phyloP scores from a whole-genome alignment of 2,329 filamentous ascomycete genomes.

The Arthrobotrys conoides region DNA sequence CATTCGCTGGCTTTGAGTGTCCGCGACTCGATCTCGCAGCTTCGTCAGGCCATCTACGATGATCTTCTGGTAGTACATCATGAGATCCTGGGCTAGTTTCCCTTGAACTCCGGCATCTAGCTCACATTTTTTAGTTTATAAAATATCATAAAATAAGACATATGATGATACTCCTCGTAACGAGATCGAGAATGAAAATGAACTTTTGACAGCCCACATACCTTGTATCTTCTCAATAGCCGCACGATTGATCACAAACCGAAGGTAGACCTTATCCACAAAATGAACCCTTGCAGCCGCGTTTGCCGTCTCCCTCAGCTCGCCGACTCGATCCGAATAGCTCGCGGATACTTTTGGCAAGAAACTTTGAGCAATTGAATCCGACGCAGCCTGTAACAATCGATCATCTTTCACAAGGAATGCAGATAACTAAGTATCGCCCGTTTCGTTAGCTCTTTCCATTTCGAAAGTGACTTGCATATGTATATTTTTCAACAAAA shows the following conservation, averaged over 20 bases:
- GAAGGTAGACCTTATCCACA: conserved; percentile 49
- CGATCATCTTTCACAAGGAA: conserved; percentile 19
- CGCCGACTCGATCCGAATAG: conserved; percentile 33
- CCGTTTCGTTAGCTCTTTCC: background rate
- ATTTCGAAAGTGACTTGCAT: background rate
- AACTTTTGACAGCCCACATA: background rate
- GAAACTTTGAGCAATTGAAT: conserved; percentile 38
- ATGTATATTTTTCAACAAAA: background rate
- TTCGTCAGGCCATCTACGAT: conserved; percentile 44
- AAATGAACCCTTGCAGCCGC: conserved; percentile 34
- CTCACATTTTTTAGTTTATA: conserved; percentile 18
- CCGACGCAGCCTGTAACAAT: conserved; percentile 27
- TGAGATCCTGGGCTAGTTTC: conserved; percentile 52
- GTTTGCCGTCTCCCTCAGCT: conserved; percentile 44
- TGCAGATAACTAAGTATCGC: conserved; percentile 19
- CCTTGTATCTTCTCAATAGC: conserved; percentile 39
- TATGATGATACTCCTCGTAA: conserved; percentile 11
- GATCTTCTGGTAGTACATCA: conserved; percentile 47
- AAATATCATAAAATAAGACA: background rate
- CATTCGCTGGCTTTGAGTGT: conserved; percentile 38
- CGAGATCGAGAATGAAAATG: background rate
- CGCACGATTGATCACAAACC: conserved; percentile 36
- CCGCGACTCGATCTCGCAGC: conserved; percentile 42
- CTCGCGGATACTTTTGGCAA: conserved; percentile 25
- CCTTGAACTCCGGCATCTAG: conserved; percentile 49